Percentiles rank a stretch among this genome's conserved stretches.
These are phyloP conservation scores for Saraca asoca DNA, from an alignment of 331 rosid genomes.

Conservation along the genomic window DNA sequence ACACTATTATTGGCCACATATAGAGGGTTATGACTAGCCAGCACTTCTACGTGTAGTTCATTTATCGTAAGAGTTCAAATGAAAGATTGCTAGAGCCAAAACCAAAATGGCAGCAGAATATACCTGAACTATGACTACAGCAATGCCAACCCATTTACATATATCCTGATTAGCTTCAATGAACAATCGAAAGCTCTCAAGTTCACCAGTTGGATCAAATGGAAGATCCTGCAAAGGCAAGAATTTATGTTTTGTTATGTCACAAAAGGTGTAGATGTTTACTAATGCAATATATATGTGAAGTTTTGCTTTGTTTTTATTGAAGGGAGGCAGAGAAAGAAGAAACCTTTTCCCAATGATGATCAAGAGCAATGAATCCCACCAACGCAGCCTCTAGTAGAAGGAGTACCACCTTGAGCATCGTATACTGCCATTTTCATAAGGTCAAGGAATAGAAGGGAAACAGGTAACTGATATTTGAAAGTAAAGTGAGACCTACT, in stretches of 20 bases:
- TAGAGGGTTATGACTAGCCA: neutral
- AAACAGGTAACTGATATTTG: neutral
- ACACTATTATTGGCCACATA: neutral
- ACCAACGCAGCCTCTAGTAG: constrained; percentile 75
- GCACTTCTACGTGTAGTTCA: neutral
- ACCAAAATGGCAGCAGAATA: constrained; percentile 26
- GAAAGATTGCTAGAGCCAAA: constrained; percentile 24
- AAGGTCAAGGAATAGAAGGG: constrained; percentile 51
- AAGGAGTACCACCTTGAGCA: constrained; percentile 53
- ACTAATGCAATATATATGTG: constrained; percentile 18
- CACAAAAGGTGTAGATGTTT: constrained; percentile 25
- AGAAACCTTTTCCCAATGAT: constrained; percentile 73
- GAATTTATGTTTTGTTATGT: constrained; percentile 19
- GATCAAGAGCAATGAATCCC: constrained; percentile 78
- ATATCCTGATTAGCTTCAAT: constrained; percentile 66
- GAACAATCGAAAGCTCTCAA: constrained; percentile 62
- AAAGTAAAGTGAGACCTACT: constrained; percentile 7
- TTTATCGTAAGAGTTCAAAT: neutral
- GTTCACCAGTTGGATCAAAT: constrained; percentile 77
- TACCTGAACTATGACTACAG: constrained; percentile 79
- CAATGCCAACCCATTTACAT: constrained; percentile 79
- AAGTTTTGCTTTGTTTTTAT: neutral
- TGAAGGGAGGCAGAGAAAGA: neutral
- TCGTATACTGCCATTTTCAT: constrained; percentile 58
- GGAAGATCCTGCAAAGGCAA: constrained; percentile 75